These are phyloP conservation scores for Sarocladium strictum DNA, from an alignment of 2,329 filamentous ascomycete species.

Conservation along the genomic window DNA sequence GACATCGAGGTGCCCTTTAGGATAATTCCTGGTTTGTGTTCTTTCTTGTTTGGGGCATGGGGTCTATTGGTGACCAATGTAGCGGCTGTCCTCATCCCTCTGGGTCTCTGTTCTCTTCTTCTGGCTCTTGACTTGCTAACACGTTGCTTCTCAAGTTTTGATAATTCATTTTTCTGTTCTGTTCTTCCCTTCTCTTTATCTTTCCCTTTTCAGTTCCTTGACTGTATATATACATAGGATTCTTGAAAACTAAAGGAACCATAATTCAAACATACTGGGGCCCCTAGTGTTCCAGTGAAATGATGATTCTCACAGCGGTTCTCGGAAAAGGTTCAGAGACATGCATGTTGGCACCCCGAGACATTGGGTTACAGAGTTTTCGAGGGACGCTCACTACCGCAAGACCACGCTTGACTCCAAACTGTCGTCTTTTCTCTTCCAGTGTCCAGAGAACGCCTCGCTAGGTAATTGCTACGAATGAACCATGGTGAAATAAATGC, in stretches of 20 bases:
- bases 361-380: no score
- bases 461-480: background rate
- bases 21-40: background rate
- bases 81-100: background rate
- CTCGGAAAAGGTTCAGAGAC: background rate
- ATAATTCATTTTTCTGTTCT: background rate
- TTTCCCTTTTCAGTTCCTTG: background rate
- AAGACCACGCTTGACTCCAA: background rate
- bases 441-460: background rate
- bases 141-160: no score
- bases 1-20: background rate
- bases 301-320: background rate
- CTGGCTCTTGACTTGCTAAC: no score
- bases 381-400: no score
- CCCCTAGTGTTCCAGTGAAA: background rate
- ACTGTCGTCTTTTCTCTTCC: background rate
- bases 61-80: background rate
- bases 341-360: no score
- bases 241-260: background rate
- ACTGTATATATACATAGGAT: background rate
- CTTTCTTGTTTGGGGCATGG: constrained; percentile 1
- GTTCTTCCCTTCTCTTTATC: background rate
- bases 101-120: background rate
- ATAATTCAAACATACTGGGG: background rate
- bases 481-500: background rate